phyloP scores from a whole-genome alignment of 2,329 filamentous ascomycete genomes.

The Fusarium coffeatum region DNA sequence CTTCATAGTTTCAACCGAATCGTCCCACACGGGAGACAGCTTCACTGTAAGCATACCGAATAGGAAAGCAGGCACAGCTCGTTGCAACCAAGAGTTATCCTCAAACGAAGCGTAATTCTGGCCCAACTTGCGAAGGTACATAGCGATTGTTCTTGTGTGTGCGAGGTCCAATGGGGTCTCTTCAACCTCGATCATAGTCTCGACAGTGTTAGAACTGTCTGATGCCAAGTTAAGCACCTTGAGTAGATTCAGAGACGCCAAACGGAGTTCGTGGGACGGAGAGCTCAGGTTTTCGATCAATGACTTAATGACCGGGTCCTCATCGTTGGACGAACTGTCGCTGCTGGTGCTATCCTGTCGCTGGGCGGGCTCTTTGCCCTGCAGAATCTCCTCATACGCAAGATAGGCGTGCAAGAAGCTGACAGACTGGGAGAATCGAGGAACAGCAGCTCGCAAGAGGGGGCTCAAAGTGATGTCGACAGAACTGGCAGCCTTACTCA shows the following conservation, averaged over 20 bases:
- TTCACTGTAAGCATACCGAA: constrained; percentile 91
- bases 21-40: constrained; percentile 88
- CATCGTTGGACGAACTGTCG: constrained; percentile 58
- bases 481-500: constrained; percentile 69
- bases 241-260: constrained; percentile 79
- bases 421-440: constrained; percentile 71
- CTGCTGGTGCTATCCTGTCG: constrained; percentile 53
- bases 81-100: constrained; percentile 72
- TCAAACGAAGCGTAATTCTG: constrained; percentile 69
- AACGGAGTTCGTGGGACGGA: constrained; percentile 78
- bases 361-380: constrained; percentile 23
- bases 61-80: constrained; percentile 82
- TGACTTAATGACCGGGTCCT: constrained; percentile 70
- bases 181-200: constrained; percentile 80
- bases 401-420: constrained; percentile 74
- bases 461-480: constrained; percentile 72
- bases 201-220: constrained; percentile 46
- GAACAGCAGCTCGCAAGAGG: constrained; percentile 72
- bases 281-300: constrained; percentile 80
- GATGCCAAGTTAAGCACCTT: constrained; percentile 61
- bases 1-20: constrained; percentile 80
- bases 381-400: constrained; percentile 62
- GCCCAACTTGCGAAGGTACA: constrained; percentile 84
- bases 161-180: constrained; percentile 81
- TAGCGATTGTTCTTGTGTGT: constrained; percentile 80